These are phyloP conservation scores for Phytophthora litchii DNA, from an alignment of 352 stramenopile genomes.

Conservation along the genomic window DNA sequence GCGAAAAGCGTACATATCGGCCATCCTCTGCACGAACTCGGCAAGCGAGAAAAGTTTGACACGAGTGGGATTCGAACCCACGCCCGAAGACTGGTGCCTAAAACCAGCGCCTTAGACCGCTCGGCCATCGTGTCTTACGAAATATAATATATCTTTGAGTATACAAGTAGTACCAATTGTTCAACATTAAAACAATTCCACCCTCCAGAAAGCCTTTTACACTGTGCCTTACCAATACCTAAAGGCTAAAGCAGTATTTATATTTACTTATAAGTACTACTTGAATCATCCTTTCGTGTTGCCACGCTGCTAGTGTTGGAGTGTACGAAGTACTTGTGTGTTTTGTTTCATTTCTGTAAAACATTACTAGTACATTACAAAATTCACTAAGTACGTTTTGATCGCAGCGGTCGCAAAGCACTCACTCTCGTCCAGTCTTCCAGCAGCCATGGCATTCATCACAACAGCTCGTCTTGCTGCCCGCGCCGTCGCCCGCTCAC, in stretches of 20 bases:
- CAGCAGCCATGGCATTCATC: conserved; percentile 11
- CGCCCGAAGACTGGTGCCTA: conserved; percentile 8
- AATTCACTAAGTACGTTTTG: neutral
- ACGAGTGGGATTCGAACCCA: conserved; percentile 19
- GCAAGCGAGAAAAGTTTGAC: neutral
- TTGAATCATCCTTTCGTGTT: too few species aligned
- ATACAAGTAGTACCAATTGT: too few species aligned
- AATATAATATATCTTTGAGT: too few species aligned
- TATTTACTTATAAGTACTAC: too few species aligned
- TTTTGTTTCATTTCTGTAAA: too few species aligned
- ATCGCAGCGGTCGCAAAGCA: conserved; percentile 1
- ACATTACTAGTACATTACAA: too few species aligned
- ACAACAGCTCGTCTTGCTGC: conserved; percentile 12
- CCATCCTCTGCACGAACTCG: neutral
- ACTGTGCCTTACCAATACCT: too few species aligned
- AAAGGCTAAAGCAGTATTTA: too few species aligned
- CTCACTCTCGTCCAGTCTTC: conserved; percentile 14
- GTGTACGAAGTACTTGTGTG: too few species aligned
- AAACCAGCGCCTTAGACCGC: neutral
- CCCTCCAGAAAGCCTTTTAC: too few species aligned
- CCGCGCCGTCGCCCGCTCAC: conserved; percentile 6
- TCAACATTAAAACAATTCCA: too few species aligned
- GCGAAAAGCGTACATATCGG: neutral
- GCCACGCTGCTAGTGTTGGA: too few species aligned
- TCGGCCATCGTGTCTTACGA: conserved; percentile 3